phyloP scores from a whole-genome alignment of 768 basidiomycete genomes.

The Lactarius vividus region DNA sequence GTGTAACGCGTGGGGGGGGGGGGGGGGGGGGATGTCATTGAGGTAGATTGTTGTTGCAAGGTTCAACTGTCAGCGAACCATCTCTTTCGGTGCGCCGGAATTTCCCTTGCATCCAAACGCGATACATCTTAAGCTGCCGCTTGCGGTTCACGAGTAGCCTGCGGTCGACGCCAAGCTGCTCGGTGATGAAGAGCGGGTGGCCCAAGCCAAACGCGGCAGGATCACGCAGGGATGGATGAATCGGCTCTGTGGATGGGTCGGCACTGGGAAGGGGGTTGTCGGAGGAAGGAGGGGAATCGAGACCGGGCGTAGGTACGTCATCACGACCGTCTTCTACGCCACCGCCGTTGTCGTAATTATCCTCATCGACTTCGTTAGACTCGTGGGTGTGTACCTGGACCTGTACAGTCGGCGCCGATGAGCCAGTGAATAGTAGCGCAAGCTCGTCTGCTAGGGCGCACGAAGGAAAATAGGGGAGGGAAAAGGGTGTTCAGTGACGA shows the following conservation, averaged over 20 bases:
- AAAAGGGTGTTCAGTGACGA: neutral
- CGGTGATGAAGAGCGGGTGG: slow-evolving; percentile 71
- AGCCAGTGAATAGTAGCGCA: slow-evolving; percentile 74
- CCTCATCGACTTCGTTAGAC: slow-evolving; percentile 34
- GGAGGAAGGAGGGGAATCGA: neutral
- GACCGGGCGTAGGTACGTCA: neutral
- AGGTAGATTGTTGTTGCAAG: neutral
- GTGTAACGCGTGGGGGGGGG: neutral
- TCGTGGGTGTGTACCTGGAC: slow-evolving; percentile 32
- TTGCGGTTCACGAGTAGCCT: slow-evolving; percentile 91
- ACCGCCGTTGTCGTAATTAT: slow-evolving; percentile 37
- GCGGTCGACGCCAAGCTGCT: slow-evolving; percentile 86
- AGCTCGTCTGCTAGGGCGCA: slow-evolving; percentile 59
- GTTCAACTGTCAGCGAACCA: neutral
- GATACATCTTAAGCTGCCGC: slow-evolving; percentile 93
- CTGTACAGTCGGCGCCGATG: slow-evolving; percentile 37
- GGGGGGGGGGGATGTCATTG: neutral
- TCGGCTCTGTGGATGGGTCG: slow-evolving; percentile 10
- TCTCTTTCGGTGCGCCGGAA: slow-evolving; percentile 42
- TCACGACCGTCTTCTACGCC: neutral
- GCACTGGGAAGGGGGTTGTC: neutral
- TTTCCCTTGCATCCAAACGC: slow-evolving; percentile 92
- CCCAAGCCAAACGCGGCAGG: slow-evolving; percentile 32
- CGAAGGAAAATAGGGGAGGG: neutral
- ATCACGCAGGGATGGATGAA: slow-evolving; percentile 33